A percentile compares a stretch with the other conserved stretches of the same genome.
Evolutionary conservation across 2,329 filamentous ascomycete species (phyloP).

Genomic region (Pleomassaria siparia): DNA sequence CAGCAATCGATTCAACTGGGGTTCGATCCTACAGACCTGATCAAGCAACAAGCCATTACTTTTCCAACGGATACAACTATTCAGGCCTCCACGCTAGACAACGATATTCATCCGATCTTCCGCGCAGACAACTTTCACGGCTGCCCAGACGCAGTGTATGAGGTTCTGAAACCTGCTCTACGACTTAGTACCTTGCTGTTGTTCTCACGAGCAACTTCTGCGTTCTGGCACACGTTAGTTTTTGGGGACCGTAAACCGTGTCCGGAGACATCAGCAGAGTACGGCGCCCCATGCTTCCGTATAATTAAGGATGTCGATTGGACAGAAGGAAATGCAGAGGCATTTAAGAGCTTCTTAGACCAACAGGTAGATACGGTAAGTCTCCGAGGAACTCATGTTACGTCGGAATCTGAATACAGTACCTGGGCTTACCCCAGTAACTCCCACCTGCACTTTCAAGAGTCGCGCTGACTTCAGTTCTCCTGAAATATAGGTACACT

Average conservation of each 20-base stretch:
- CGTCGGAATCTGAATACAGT: no score
- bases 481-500: no score
- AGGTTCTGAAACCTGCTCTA: slow-evolving; percentile 41
- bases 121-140: slow-evolving; percentile 43
- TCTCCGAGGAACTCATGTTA: no score
- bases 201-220: slow-evolving; percentile 38
- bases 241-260: slow-evolving; percentile 40
- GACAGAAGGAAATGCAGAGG: slow-evolving; percentile 31
- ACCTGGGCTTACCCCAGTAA: no score
- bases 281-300: slow-evolving; percentile 37
- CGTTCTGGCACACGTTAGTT: slow-evolving; percentile 43
- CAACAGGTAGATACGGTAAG: slow-evolving; percentile 36
- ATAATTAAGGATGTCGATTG: slow-evolving; percentile 39
- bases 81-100: slow-evolving; percentile 33
- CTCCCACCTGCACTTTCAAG: no score
- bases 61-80: slow-evolving; percentile 24
- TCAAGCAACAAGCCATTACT: slow-evolving; percentile 42
- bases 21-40: slow-evolving; percentile 43
- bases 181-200: slow-evolving; percentile 36
- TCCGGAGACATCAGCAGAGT: slow-evolving; percentile 29
- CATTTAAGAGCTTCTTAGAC: slow-evolving; percentile 34
- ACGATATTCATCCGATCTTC: slow-evolving; percentile 41
- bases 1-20: slow-evolving; percentile 36
- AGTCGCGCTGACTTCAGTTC: no score
- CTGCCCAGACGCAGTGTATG: slow-evolving; percentile 41